These are phyloP conservation scores for Closterium sp. DNA, from an alignment of 139 green algal species.

Conservation along the genomic window DNA sequence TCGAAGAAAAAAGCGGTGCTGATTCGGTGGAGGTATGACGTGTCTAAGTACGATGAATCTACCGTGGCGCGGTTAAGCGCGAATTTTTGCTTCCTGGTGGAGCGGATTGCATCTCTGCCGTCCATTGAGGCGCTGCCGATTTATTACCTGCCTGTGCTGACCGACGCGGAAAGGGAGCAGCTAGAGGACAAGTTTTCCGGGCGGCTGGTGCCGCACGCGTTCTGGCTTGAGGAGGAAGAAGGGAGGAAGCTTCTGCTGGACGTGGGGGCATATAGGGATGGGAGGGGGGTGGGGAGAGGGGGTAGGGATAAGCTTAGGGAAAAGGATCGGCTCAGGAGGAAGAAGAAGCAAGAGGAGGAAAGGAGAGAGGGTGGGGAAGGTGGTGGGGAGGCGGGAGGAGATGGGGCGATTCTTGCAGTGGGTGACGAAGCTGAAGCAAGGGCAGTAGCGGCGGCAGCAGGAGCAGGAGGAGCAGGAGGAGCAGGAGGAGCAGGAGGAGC, in stretches of 20 bases:
- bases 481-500: neutral
- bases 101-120: conserved; percentile 2
- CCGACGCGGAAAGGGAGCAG: conserved; percentile 1
- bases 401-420: neutral
- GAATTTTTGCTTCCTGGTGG: conserved; percentile 1
- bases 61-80: neutral
- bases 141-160: neutral
- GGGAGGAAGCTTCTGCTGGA: neutral
- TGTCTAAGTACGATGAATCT: neutral
- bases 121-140: conserved; percentile 1
- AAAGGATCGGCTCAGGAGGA: neutral
- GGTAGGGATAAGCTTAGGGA: neutral
- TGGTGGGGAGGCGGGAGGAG: neutral
- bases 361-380: neutral
- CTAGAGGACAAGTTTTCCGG: conserved; percentile 3
- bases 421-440: neutral
- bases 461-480: neutral
- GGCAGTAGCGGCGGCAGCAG: neutral
- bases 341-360: neutral
- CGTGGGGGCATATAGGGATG: neutral
- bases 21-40: conserved; percentile 2
- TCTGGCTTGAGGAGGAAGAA: neutral
- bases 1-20: conserved; percentile 9
- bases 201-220: neutral
- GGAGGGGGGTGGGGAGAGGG: neutral